Conservation (phyloP, 169 alveolate species). For the Eimeria nieschulzi region DNA sequence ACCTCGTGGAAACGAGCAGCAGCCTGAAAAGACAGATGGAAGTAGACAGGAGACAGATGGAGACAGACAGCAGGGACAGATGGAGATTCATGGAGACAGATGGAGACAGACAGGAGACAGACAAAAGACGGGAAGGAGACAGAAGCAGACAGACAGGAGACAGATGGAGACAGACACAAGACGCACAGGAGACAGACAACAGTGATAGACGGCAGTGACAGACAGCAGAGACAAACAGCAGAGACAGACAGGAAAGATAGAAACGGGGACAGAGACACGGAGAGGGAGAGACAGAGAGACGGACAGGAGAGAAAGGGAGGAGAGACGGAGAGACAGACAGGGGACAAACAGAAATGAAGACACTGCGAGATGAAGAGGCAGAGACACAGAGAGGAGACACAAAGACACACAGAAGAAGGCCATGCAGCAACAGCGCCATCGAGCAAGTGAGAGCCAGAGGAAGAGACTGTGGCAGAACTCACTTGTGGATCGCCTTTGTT, state of each 20-base stretch:
- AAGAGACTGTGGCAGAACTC: background rate
- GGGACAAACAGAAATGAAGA: background rate
- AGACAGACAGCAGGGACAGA: background rate
- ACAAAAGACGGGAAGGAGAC: background rate
- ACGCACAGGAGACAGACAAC: background rate
- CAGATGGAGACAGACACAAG: background rate
- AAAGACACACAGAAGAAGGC: background rate
- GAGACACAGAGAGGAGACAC: background rate
- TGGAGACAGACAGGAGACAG: background rate
- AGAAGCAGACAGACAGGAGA: background rate
- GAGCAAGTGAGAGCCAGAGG: background rate
- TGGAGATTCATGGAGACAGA: background rate
- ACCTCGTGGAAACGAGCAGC: background rate
- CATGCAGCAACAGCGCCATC: background rate
- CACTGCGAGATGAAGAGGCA: background rate
- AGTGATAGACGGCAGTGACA: background rate
- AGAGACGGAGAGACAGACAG: background rate
- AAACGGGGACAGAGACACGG: too few species aligned
- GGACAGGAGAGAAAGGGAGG: background rate
- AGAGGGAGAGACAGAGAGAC: background rate
- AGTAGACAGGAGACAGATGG: background rate
- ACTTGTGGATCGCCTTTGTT: conserved; percentile 7
- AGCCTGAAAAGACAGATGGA: background rate
- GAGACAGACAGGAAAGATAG: background rate
- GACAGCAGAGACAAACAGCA: background rate